These are phyloP conservation scores for Gossypium laxum DNA, from an alignment of 441 rosid genomes.

Conservation along the genomic window DNA sequence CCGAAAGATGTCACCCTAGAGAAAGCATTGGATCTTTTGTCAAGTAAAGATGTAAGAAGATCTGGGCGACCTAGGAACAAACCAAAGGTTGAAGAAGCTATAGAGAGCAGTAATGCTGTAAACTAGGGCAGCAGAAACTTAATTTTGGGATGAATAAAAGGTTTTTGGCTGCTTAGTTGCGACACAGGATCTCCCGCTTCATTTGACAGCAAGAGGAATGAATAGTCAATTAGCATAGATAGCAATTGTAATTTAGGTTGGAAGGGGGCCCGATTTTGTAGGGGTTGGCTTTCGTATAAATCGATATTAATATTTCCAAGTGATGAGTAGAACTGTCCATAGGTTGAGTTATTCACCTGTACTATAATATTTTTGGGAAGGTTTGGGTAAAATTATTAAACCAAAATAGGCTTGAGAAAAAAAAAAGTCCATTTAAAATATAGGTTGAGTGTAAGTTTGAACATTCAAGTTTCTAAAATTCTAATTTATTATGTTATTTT, in stretches of 20 bases:
- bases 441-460: too few species aligned
- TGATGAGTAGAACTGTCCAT: too few species aligned
- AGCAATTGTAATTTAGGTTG: not conserved
- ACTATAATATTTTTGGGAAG: too few species aligned
- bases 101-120: constrained; percentile 26
- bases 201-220: not conserved
- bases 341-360: too few species aligned
- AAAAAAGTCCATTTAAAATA: too few species aligned
- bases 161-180: not conserved
- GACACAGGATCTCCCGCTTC: not conserved
- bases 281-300: not conserved
- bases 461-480: too few species aligned
- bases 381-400: too few species aligned
- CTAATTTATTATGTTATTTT: too few species aligned
- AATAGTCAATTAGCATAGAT: not conserved
- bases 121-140: not conserved
- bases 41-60: constrained; percentile 45
- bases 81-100: constrained; percentile 40
- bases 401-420: too few species aligned
- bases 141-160: not conserved
- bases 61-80: constrained; percentile 64
- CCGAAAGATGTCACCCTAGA: constrained; percentile 55
- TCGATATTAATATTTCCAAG: not conserved
- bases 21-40: constrained; percentile 62
- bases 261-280: not conserved